These are phyloP conservation scores for Drosera capensis DNA, from an alignment of 148 eudicot genomes.

Conservation along the genomic window DNA sequence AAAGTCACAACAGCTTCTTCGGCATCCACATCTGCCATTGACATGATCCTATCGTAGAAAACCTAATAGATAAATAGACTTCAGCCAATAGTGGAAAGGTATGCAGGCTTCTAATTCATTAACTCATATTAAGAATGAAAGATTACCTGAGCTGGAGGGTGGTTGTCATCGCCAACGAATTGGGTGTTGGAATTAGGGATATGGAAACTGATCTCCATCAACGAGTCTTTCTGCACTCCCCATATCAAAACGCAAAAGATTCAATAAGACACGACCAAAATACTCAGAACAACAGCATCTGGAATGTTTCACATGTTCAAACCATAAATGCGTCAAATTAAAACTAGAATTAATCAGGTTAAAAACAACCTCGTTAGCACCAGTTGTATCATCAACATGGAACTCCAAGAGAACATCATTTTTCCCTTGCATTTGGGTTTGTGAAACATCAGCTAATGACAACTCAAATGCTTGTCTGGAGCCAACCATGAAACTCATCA, in stretches of 20 bases:
- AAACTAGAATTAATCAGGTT: not conserved
- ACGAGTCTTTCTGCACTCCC: constrained; percentile 77
- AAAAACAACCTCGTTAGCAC: constrained; percentile 81
- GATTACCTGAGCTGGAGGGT: constrained; percentile 78
- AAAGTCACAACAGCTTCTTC: constrained; percentile 91
- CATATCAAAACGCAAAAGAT: not conserved
- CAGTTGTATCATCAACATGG: constrained; percentile 89
- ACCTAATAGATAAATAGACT: constrained; percentile 22
- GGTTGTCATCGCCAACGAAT: constrained; percentile 93
- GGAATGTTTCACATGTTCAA: not conserved
- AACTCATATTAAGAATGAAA: constrained; percentile 2
- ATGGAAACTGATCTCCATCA: constrained; percentile 95
- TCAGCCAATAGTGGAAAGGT: not conserved
- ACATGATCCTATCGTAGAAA: constrained; percentile 76
- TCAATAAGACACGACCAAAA: not conserved
- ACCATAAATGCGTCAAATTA: not conserved
- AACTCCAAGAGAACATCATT: constrained; percentile 91
- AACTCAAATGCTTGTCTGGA: constrained; percentile 91
- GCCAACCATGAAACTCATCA: constrained; percentile 65
- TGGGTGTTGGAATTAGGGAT: constrained; percentile 86
- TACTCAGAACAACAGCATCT: not conserved
- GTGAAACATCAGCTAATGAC: constrained; percentile 85
- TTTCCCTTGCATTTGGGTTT: constrained; percentile 93
- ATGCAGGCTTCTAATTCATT: not conserved
- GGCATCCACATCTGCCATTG: constrained; percentile 88